Conservation (phyloP, 2,329 filamentous ascomycete species). For the Calonectria montana region DNA sequence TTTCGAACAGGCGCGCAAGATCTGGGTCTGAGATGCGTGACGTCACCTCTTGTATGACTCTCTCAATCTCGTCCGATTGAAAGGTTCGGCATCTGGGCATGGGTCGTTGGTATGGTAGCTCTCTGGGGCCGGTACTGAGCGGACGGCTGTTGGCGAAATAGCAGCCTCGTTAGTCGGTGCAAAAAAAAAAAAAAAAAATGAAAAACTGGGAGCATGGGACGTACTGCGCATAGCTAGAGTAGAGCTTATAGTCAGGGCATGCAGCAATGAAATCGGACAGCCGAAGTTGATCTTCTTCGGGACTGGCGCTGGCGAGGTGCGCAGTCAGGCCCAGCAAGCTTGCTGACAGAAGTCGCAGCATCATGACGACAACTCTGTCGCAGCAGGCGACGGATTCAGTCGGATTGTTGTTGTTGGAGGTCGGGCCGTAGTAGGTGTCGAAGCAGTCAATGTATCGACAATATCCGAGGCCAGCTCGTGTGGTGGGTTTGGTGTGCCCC, state of each 20-base stretch:
- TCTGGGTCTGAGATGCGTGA: slow-evolving; percentile 85
- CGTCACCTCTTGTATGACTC: slow-evolving; percentile 86
- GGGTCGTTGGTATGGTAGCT: slow-evolving; percentile 88
- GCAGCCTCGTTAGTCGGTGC: neutral
- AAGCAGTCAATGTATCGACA: neutral
- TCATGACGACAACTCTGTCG: slow-evolving; percentile 34
- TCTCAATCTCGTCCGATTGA: slow-evolving; percentile 85
- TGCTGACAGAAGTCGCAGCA: slow-evolving; percentile 39
- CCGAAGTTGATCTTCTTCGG: slow-evolving; percentile 31
- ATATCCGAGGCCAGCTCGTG: slow-evolving; percentile 5
- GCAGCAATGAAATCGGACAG: slow-evolving; percentile 42
- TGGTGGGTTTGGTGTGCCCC: neutral
- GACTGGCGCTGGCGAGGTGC: slow-evolving; percentile 33
- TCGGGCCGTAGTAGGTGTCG: no score
- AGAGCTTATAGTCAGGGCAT: slow-evolving; percentile 56
- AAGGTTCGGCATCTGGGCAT: slow-evolving; percentile 88
- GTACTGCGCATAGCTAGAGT: slow-evolving; percentile 54
- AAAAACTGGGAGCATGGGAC: slow-evolving; percentile 22
- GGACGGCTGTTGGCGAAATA: slow-evolving; percentile 68
- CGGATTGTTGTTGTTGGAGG: neutral
- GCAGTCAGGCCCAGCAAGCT: slow-evolving; percentile 42
- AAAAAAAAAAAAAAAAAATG: neutral
- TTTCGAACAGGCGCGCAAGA: slow-evolving; percentile 92
- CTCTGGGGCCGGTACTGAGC: slow-evolving; percentile 81
- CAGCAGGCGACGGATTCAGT: neutral